Conservation (phyloP, 345 rosid genomes). For the Lumnitzera racemosa region DNA sequence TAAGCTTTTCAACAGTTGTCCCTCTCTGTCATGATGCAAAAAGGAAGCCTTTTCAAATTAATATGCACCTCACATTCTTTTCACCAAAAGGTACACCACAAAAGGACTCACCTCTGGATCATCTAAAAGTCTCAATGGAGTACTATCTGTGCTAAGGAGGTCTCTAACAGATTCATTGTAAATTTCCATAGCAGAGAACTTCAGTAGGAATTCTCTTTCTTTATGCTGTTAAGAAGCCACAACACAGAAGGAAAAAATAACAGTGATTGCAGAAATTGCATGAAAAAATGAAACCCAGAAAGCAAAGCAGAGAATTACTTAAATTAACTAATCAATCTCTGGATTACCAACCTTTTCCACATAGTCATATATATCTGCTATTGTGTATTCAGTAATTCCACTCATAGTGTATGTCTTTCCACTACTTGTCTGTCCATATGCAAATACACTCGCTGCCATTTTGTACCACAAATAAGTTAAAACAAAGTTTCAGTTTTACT, state of each 20-base stretch:
- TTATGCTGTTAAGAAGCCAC: conserved; percentile 45
- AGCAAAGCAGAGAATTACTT: not conserved
- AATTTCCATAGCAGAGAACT: conserved; percentile 92
- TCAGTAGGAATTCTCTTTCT: conserved; percentile 70
- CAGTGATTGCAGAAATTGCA: too few species aligned
- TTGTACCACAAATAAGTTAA: not conserved
- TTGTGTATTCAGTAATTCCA: conserved; percentile 68
- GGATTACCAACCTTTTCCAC: conserved; percentile 46
- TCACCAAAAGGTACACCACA: conserved; percentile 6
- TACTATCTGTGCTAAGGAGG: conserved; percentile 59
- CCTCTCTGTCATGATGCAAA: conserved; percentile 51
- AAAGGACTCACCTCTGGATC: conserved; percentile 76
- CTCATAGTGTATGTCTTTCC: conserved; percentile 94
- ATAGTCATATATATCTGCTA: conserved; percentile 78
- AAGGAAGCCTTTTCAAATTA: not conserved
- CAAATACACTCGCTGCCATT: conserved; percentile 78
- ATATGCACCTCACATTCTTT: conserved; percentile 1
- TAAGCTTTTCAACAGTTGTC: conserved; percentile 80
- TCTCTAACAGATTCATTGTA: conserved; percentile 95
- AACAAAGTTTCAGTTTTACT: not conserved
- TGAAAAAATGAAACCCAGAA: not conserved
- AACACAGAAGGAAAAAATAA: conserved; percentile 2
- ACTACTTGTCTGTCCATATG: conserved; percentile 97
- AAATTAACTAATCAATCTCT: not conserved
- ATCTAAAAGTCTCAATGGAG: conserved; percentile 82